Conservation (phyloP, 495 filamentous ascomycete genomes). For the Letharia lupina region DNA sequence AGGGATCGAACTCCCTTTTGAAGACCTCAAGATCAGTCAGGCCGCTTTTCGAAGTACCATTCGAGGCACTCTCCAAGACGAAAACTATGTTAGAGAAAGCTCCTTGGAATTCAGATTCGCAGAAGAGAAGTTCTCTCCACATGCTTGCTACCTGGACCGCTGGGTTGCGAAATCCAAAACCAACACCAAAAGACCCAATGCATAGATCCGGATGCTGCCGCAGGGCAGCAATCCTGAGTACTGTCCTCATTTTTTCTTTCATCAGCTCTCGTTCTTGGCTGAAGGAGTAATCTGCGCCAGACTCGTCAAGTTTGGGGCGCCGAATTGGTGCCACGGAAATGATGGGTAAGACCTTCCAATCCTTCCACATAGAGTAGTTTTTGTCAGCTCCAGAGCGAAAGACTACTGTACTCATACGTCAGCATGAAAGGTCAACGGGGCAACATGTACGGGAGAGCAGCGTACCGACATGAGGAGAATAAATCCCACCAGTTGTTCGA, state of each 20-base stretch:
- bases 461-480: conserved; percentile 56
- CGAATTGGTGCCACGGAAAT: conserved; percentile 61
- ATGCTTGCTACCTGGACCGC: conserved; percentile 56
- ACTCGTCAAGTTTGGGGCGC: conserved; percentile 59
- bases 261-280: conserved; percentile 58
- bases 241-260: conserved; percentile 59
- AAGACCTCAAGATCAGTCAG: conserved; percentile 34
- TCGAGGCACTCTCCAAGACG: conserved; percentile 46
- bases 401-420: conserved; percentile 33
- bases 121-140: conserved; percentile 59
- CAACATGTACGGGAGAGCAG: conserved; percentile 8
- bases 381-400: conserved; percentile 46
- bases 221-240: conserved; percentile 57
- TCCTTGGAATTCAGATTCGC: conserved; percentile 57
- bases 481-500: conserved; percentile 55
- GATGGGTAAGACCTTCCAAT: conserved; percentile 49
- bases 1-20: conserved; percentile 34
- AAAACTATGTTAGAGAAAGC: conserved; percentile 62
- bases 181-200: conserved; percentile 63
- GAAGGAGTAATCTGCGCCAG: conserved; percentile 60
- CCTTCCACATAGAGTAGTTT: conserved; percentile 34
- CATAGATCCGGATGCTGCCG: conserved; percentile 51
- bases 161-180: conserved; percentile 62
- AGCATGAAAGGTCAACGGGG: neutral
- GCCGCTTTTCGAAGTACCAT: conserved; percentile 26